Evolutionary conservation across 768 basidiomycete genomes (phyloP), one percentile per base, ranked within the genome.

Genomic region (Auriscalpium vulgare): DNA sequence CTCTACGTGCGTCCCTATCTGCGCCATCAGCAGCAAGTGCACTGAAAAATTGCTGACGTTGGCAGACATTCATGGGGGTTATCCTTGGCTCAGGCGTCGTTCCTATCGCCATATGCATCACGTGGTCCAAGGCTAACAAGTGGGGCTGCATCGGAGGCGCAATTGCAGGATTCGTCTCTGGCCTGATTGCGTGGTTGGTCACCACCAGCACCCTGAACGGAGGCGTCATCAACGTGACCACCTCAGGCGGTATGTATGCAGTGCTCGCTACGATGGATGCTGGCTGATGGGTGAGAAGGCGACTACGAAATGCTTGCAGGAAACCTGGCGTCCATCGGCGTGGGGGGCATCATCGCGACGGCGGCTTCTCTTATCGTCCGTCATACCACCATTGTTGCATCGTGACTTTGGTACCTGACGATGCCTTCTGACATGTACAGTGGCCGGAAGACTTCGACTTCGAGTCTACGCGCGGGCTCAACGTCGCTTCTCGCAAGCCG

Each of bases 361-460:
- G 73, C 70, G 3, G 70, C 78, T 37, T 91, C 91, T 0, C 67
- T 83, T 47, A 73, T 93, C 21, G 86, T 87, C 65, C 56, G 82
- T 69, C 8, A 5, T 21, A 3, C 38, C 47, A 44, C 35, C 48
- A 17, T 4, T 19, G 45, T 4, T 50, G 48, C 14, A 0, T n/a
- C 35, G 48, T 23, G 16, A 37, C 51, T 47, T n/a, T 50, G 48
- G 37, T 40, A 19, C 1, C 38, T 14, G 47, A 48, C 23, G 37
- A 44, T 43, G 29, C 37, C 36, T 34, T 29, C 44, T 55, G 37
- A 50, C 46, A 7, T 53, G 10, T 59, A 4, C 49, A 88, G 85
- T 84, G 81, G 78, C 91, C 92, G 0, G 92, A 87, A 40, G 68
- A 91, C 67, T 97, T 85, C 63, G 81, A 92, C 69, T 97, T 91